Percentiles rank a stretch among this genome's conserved stretches.
Evolutionary conservation across 1,284 basidiomycete species (phyloP).

Genomic region (Exobasidium rhododendri): DNA sequence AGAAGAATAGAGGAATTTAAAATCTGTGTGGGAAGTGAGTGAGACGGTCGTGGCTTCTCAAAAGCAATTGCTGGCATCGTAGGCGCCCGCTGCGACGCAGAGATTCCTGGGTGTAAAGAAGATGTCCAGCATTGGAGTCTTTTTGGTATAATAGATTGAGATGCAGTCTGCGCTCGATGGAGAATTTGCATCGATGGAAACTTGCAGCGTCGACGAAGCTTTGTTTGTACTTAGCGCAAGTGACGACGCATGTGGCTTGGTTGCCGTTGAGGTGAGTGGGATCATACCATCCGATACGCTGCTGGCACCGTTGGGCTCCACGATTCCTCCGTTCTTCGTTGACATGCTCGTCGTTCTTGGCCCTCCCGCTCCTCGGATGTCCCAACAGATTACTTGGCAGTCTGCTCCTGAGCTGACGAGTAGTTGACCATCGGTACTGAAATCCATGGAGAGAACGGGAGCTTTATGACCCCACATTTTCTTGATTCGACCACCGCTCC

Average conservation of each 20-base stretch:
- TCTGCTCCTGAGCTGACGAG: constrained; percentile 86
- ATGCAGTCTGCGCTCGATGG: constrained; percentile 66
- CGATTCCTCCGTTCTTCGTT: neutral
- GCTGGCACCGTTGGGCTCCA: neutral
- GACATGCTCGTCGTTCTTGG: constrained; percentile 10
- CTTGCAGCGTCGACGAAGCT: neutral
- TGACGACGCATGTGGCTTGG: neutral
- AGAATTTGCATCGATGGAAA: neutral
- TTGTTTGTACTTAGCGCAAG: constrained; percentile 1
- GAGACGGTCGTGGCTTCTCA: too few species aligned
- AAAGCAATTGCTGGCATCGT: constrained; percentile 23
- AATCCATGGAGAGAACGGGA: constrained; percentile 82
- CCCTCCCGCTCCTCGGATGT: constrained; percentile 73
- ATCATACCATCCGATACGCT: neutral
- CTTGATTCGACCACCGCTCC: constrained; percentile 86
- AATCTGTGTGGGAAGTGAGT: too few species aligned
- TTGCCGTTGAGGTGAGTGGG: neutral
- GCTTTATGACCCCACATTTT: constrained; percentile 92
- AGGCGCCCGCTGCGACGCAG: constrained; percentile 76
- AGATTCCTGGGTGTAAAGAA: constrained; percentile 93
- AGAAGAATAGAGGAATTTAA: too few species aligned
- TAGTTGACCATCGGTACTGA: constrained; percentile 83
- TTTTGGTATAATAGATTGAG: constrained; percentile 87
- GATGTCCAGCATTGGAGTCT: constrained; percentile 84
- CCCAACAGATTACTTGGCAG: constrained; percentile 95